phyloP scores from a whole-genome alignment of 305 asterid genomes.

The Striga hermonthica region DNA sequence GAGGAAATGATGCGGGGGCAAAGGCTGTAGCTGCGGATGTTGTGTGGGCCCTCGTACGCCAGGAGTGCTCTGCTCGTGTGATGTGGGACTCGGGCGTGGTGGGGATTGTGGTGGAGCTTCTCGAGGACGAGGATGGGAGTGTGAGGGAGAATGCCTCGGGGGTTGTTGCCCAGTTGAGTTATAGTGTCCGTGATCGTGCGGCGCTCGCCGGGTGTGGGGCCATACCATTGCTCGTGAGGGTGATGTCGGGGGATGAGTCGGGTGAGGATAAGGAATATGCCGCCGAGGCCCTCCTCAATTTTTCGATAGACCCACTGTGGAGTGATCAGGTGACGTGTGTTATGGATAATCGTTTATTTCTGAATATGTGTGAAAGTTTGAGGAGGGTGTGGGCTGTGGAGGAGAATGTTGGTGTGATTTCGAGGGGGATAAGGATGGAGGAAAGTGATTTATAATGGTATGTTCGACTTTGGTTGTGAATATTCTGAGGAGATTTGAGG shows the following conservation, averaged over 20 bases:
- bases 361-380: slow-evolving; percentile 39
- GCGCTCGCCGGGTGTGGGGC: slow-evolving; percentile 53
- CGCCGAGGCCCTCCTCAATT: slow-evolving; percentile 52
- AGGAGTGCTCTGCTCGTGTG: slow-evolving; percentile 37
- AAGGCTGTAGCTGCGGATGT: slow-evolving; percentile 58
- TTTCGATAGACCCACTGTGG: slow-evolving; percentile 42
- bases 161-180: slow-evolving; percentile 53
- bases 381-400: slow-evolving; percentile 39
- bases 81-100: slow-evolving; percentile 44
- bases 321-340: slow-evolving; percentile 37
- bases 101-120: slow-evolving; percentile 41
- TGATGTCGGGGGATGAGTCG: slow-evolving; percentile 39
- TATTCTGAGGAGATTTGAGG: too few species aligned
- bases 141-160: slow-evolving; percentile 52
- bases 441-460: too few species aligned
- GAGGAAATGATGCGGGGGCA: slow-evolving; percentile 39
- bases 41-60: slow-evolving; percentile 46
- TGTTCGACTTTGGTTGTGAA: too few species aligned
- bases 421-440: background rate
- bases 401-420: slow-evolving; percentile 24
- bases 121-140: slow-evolving; percentile 34
- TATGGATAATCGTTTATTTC: slow-evolving; percentile 40
- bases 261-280: slow-evolving; percentile 50
- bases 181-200: slow-evolving; percentile 32
- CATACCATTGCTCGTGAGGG: slow-evolving; percentile 36